A percentile compares a stretch with the other conserved stretches of the same genome.
phyloP scores from a whole-genome alignment of 2,329 filamentous ascomycete genomes.

The Stagonosporopsis cucurbitacearum region DNA sequence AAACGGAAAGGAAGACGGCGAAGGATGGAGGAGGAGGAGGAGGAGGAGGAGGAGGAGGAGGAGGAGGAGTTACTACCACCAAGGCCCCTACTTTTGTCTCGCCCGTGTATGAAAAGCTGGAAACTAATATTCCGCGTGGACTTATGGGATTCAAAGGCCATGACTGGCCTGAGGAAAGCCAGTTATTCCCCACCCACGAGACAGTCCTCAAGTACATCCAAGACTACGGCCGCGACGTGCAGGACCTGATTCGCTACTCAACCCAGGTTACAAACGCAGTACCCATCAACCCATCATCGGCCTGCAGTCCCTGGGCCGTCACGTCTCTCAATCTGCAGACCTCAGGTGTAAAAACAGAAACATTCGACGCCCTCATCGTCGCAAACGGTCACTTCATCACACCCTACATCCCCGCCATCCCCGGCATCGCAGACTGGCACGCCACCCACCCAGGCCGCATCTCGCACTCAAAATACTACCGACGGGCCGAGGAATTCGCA shows the following conservation, averaged over 20 bases:
- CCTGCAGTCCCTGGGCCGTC: conserved; percentile 63
- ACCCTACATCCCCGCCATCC: conserved; percentile 54
- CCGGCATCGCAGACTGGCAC: conserved; percentile 52
- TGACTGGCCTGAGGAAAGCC: conserved; percentile 66
- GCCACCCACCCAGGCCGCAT: conserved; percentile 48
- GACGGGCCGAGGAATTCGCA: conserved; percentile 66
- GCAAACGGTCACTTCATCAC: conserved; percentile 58
- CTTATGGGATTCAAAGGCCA: conserved; percentile 82
- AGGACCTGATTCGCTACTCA: conserved; percentile 71
- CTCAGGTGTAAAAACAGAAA: conserved; percentile 46
- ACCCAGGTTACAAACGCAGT: conserved; percentile 71
- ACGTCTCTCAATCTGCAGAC: conserved; percentile 60
- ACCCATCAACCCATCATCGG: conserved; percentile 28
- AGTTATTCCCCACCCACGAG: conserved; percentile 76
- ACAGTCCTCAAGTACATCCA: conserved; percentile 77
- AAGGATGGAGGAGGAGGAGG: too few species aligned
- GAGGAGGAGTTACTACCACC: too few species aligned
- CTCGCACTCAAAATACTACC: conserved; percentile 75
- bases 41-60: too few species aligned
- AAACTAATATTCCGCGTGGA: conserved; percentile 84
- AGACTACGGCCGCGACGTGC: conserved; percentile 72
- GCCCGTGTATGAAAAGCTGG: conserved; percentile 80
- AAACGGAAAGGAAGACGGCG: too few species aligned
- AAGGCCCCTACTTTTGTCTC: conserved; percentile 72
- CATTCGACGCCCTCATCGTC: conserved; percentile 62